Evolutionary conservation across 1,284 basidiomycete genomes (phyloP).

Genomic region (Boletus albobrunnescens): DNA sequence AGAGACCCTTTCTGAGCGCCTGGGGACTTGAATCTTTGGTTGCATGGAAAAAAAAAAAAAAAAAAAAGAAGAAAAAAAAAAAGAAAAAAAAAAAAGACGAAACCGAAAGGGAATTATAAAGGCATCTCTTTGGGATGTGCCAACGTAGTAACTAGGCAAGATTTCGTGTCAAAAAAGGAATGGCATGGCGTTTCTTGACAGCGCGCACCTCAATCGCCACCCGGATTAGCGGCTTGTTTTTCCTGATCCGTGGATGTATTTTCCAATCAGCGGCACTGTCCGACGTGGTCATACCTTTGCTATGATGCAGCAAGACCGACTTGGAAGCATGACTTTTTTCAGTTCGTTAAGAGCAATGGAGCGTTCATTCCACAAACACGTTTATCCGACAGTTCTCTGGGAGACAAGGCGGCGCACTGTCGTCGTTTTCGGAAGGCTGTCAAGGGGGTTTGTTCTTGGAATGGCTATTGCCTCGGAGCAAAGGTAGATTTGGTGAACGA

Average conservation of each 20-base stretch:
- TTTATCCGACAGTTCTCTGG: slow-evolving; percentile 17
- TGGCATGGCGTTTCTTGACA: slow-evolving; percentile 9
- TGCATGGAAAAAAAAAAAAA: slow-evolving; percentile 2
- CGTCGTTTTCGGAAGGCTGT: slow-evolving; percentile 16
- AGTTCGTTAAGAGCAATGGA: slow-evolving; percentile 12
- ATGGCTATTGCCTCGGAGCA: slow-evolving; percentile 12
- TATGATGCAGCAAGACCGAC: slow-evolving; percentile 5
- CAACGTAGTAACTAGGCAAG: slow-evolving; percentile 5
- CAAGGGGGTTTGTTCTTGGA: slow-evolving; percentile 6
- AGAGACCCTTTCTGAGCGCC: slow-evolving; percentile 1
- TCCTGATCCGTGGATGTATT: slow-evolving; percentile 26
- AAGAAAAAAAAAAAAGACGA: too few relatives aligned
- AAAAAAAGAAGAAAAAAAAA: too few relatives aligned
- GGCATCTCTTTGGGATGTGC: slow-evolving; percentile 7
- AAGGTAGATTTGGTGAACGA: too few relatives aligned
- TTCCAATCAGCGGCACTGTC: slow-evolving; percentile 17
- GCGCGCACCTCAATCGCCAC: slow-evolving; percentile 7
- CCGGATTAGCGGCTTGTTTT: slow-evolving; percentile 11
- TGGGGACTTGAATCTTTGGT: not conserved
- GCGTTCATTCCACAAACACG: slow-evolving; percentile 3
- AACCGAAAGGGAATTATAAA: not conserved
- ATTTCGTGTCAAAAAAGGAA: slow-evolving; percentile 8
- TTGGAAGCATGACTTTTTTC: slow-evolving; percentile 2
- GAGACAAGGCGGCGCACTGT: slow-evolving; percentile 21
- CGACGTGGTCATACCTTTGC: slow-evolving; percentile 10